These are phyloP conservation scores for Raphanus sativus DNA, from an alignment of 345 rosid genomes.

Conservation along the genomic window DNA sequence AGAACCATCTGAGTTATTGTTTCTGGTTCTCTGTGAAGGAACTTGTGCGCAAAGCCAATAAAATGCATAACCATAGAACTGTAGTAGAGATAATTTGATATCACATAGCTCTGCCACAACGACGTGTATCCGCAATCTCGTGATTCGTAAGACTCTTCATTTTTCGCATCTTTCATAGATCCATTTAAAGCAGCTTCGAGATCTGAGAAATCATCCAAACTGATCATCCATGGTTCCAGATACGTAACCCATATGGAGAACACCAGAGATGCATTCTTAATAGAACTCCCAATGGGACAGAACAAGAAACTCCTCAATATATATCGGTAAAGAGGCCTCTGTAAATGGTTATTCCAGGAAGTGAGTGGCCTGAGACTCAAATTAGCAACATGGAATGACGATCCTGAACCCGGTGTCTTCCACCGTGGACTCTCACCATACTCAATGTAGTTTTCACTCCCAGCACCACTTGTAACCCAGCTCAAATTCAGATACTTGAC, in stretches of 20 bases:
- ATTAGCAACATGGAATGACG: conserved; percentile 41
- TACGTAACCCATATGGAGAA: conserved; percentile 77
- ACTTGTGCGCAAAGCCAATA: conserved; percentile 92
- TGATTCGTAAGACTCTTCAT: conserved; percentile 41
- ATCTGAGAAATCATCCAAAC: conserved; percentile 61
- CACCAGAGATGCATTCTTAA: conserved; percentile 82
- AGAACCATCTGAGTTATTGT: conserved; percentile 75
- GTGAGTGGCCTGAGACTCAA: conserved; percentile 44
- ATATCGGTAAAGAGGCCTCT: conserved; percentile 79
- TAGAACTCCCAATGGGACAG: conserved; percentile 67
- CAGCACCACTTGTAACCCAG: conserved; percentile 42
- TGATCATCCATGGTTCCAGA: conserved; percentile 76
- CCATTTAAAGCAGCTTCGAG: conserved; percentile 55
- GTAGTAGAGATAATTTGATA: conserved; percentile 85
- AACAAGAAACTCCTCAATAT: conserved; percentile 79
- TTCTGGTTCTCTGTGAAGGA: conserved; percentile 85
- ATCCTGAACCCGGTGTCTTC: conserved; percentile 46
- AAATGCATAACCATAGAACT: conserved; percentile 92
- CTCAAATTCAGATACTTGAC: conserved; percentile 80
- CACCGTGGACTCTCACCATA: conserved; percentile 46
- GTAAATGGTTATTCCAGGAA: conserved; percentile 69
- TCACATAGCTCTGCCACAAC: conserved; percentile 68
- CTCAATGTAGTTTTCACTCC: conserved; percentile 40
- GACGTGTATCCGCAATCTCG: conserved; percentile 51
- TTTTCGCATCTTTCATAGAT: conserved; percentile 40